Conservation (phyloP, 257 asterid species). For the Ligustrum vulgare region DNA sequence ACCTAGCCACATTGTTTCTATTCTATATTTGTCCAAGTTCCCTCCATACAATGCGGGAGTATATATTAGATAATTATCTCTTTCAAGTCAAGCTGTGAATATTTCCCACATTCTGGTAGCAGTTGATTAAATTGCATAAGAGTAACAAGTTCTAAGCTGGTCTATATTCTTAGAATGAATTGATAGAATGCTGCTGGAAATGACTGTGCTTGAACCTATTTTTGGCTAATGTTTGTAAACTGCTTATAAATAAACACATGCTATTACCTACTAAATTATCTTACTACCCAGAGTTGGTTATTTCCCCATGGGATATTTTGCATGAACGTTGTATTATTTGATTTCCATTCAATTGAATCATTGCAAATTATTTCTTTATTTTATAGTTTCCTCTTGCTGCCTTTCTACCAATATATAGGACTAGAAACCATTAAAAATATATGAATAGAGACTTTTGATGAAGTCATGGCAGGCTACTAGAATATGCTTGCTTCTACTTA, state of each 20-base stretch:
- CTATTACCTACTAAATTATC: not conserved
- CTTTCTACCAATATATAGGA: not conserved
- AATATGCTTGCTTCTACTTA: slow-evolving; percentile 7
- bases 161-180: not conserved
- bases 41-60: not conserved
- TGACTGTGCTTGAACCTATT: slow-evolving; percentile 20
- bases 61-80: slow-evolving; percentile 4
- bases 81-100: slow-evolving; percentile 1
- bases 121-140: not conserved
- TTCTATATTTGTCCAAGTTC: not conserved
- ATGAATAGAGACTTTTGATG: not conserved
- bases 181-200: not conserved
- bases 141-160: slow-evolving; percentile 12
- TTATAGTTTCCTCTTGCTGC: not conserved
- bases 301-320: slow-evolving; percentile 8
- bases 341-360: not conserved
- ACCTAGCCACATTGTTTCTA: not conserved
- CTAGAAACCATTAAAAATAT: not conserved
- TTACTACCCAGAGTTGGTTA: slow-evolving; percentile 8
- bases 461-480: slow-evolving; percentile 5
- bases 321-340: slow-evolving; percentile 17
- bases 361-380: not conserved
- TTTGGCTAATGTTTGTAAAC: too few relatives aligned
- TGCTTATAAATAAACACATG: too few relatives aligned
- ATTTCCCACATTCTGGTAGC: not conserved